phyloP scores from a whole-genome alignment of 371 early-diverging fungal genomes.

The Polyrhizophydium stewartii region DNA sequence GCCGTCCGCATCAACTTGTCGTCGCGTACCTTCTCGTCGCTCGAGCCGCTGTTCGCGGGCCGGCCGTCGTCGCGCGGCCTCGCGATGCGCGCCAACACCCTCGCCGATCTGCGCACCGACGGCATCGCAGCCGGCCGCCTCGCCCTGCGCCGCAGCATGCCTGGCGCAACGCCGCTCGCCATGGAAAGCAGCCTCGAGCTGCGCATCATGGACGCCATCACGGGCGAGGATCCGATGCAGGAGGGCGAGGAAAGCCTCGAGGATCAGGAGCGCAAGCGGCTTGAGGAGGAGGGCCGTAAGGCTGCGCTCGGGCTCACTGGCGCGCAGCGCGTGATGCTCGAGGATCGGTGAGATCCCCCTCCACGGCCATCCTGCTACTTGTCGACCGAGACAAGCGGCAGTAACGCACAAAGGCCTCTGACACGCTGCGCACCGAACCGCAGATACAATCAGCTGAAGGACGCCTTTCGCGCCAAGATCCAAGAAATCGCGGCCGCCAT shows the following conservation, averaged over 20 bases:
- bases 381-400: no score
- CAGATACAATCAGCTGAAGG: neutral
- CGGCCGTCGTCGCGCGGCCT: no score
- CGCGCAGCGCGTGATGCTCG: neutral
- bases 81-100: no score
- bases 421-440: no score
- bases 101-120: no score
- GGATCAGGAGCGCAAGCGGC: neutral
- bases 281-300: neutral
- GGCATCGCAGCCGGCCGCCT: no score
- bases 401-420: no score
- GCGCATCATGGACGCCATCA: neutral
- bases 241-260: neutral
- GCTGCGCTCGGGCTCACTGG: neutral
- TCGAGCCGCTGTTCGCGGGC: no score
- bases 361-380: no score
- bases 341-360: neutral
- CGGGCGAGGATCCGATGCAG: neutral
- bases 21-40: neutral
- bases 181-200: neutral
- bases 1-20: neutral
- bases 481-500: neutral
- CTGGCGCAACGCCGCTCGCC: neutral
- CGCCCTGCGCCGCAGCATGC: no score
- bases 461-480: neutral